Base-by-base conservation (phyloP, 2,329 filamentous ascomycete genomes). In the Zopfia rhizophila region DNA sequence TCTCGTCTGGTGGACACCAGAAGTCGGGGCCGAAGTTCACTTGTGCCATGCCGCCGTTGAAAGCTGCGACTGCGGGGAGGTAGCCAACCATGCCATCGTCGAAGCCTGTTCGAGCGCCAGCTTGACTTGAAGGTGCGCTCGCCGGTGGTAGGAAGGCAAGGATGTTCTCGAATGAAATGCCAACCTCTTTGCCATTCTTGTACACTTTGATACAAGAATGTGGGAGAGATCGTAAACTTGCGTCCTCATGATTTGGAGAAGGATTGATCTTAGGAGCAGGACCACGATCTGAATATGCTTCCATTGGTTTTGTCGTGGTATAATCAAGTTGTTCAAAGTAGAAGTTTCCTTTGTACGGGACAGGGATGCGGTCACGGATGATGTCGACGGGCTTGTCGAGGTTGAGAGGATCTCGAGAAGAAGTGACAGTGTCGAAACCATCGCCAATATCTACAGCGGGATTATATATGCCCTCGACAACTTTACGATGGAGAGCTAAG, bases 21-120 rank as follows among this genome's bases (percentile, higher is more conserved):
- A 96, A 97, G 22, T 94, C 81, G 0, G 91, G 91, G 1, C 94
- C 93, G 66, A 99, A 97, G 72, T 97, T 97, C 61, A 93, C 87
- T 70, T 97, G 90, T 12, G 89, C 92, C 2, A 92, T 89, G 17
- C 93, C 94, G 39, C 92, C 93, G 31, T 89, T 86, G 74, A 97
- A 97, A 16, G 94, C 89, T 60, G 91, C 94, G 14, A 99, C 85
- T 16, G 92, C 90, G 1, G 94, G 94, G 65, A 96, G 96, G 74
- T 99, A 99, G 8, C 94, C 95, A 2, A 97, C 82, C 81, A 94
- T 89, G 24, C 93, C 94, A 65, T 99, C 94, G 65, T 99, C 94
- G 51, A 96, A 85, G 19, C 91, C 91, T 51, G 94, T 89, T 37
- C 94, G 81, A 13, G 90, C 91, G 10, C 89, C 90, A 29, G 88